A percentile compares a stretch with the other conserved stretches of the same genome.
Evolutionary conservation across 2,329 filamentous ascomycete species (phyloP).

Genomic region (Alternaria rosae): DNA sequence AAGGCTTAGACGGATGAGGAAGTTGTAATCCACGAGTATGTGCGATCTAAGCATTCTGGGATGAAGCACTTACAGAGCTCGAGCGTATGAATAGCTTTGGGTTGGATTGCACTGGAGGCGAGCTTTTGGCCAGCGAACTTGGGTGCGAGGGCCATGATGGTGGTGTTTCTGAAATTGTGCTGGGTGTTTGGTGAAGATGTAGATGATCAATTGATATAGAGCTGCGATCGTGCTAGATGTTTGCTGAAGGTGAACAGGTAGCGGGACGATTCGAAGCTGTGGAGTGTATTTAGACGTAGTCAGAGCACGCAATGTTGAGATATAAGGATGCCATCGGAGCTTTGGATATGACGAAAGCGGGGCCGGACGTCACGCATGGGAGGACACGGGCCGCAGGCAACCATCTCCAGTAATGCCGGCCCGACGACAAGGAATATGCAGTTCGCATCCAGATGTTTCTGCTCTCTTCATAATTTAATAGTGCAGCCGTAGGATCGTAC

Average conservation of each 20-base stretch:
- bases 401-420: not conserved
- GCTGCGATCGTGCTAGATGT: not conserved
- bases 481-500: not conserved
- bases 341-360: constrained; percentile 33
- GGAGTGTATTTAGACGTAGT: not conserved
- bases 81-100: constrained; percentile 60
- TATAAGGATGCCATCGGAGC: constrained; percentile 25
- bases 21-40: not conserved
- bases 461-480: not conserved
- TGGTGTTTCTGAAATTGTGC: not conserved
- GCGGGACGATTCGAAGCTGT: not conserved
- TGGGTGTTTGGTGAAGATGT: not conserved
- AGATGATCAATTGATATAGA: not conserved
- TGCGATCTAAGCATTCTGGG: not conserved
- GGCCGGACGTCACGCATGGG: constrained; percentile 2
- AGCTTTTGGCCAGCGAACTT: constrained; percentile 79
- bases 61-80: constrained; percentile 58
- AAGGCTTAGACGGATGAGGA: not conserved
- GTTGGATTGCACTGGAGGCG: constrained; percentile 51
- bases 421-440: not conserved
- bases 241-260: not conserved
- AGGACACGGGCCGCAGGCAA: not conserved
- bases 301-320: constrained; percentile 29
- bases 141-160: constrained; percentile 72
- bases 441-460: not conserved